A percentile compares a stretch with the other conserved stretches of the same genome.
Evolutionary conservation across 306 rosid genomes (phyloP).

Genomic region (Astragalus membranaceus): DNA sequence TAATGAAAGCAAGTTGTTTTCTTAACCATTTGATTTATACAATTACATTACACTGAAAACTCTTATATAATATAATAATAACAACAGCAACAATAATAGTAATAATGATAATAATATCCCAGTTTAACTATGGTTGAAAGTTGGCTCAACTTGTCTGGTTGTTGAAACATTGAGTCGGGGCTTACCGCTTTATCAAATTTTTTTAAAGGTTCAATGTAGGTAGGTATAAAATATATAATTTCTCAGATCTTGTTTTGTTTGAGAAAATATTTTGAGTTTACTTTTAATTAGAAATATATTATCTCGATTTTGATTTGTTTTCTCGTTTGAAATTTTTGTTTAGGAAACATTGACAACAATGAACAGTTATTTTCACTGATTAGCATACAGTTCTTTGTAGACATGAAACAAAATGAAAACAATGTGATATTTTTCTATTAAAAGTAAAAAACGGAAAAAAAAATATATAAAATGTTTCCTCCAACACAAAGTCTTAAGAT

Average conservation of each 20-base stretch:
- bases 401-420: not conserved
- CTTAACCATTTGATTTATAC: not conserved
- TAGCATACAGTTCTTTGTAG: not conserved
- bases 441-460: not conserved
- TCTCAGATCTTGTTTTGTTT: too few species aligned
- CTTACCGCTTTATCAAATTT: too few species aligned
- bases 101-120: not conserved
- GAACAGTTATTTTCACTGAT: not conserved
- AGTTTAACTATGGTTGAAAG: too few species aligned
- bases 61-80: not conserved
- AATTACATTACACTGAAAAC: not conserved
- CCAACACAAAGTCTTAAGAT: not conserved
- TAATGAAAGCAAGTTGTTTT: conserved; percentile 17
- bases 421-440: not conserved
- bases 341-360: too few species aligned
- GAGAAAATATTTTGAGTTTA: too few species aligned
- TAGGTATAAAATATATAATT: too few species aligned
- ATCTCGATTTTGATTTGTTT: too few species aligned
- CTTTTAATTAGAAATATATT: too few species aligned
- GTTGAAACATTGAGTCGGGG: too few species aligned
- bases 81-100: not conserved
- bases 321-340: too few species aligned
- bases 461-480: not conserved
- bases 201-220: too few species aligned
- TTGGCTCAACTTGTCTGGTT: too few species aligned